Conservation (phyloP, 2,329 filamentous ascomycete species). For the Trichoderma hamatum region DNA sequence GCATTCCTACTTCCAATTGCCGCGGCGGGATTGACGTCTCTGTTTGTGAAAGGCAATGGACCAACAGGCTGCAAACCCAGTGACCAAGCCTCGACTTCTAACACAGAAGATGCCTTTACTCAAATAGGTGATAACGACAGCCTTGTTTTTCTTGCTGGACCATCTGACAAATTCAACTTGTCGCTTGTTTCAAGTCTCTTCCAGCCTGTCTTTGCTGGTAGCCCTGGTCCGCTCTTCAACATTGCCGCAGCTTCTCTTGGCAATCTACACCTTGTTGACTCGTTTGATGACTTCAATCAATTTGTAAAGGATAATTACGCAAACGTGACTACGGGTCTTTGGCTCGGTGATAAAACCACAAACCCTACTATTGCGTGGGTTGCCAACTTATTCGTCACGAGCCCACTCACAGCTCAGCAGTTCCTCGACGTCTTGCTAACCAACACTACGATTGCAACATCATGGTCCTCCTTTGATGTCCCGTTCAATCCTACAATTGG, state of each 20-base stretch:
- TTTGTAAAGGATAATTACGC: constrained; percentile 65
- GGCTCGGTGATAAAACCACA: constrained; percentile 64
- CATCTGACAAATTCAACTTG: constrained; percentile 43
- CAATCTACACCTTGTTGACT: constrained; percentile 60
- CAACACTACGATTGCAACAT: constrained; percentile 69
- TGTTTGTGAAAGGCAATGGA: constrained; percentile 67
- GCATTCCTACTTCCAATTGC: constrained; percentile 79
- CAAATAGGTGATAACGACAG: constrained; percentile 36
- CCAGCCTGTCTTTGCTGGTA: constrained; percentile 44
- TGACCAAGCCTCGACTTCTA: constrained; percentile 49
- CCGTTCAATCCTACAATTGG: constrained; percentile 71
- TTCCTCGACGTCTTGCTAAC: constrained; percentile 66
- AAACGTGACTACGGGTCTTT: constrained; percentile 76
- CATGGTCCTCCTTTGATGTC: constrained; percentile 74
- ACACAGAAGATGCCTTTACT: constrained; percentile 45
- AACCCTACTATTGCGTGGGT: constrained; percentile 71
- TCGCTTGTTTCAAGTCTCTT: constrained; percentile 41
- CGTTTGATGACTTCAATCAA: constrained; percentile 67
- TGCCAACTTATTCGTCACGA: constrained; percentile 62
- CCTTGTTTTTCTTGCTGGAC: constrained; percentile 40
- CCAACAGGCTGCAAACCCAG: constrained; percentile 56
- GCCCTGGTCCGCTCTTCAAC: constrained; percentile 28
- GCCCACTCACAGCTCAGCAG: constrained; percentile 66
- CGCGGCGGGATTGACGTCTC: constrained; percentile 75
- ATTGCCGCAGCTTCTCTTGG: constrained; percentile 28